Evolutionary conservation across 768 basidiomycete genomes (phyloP), one percentile per base, ranked within the genome.

Genomic region (Fistulinella prunicolor): DNA sequence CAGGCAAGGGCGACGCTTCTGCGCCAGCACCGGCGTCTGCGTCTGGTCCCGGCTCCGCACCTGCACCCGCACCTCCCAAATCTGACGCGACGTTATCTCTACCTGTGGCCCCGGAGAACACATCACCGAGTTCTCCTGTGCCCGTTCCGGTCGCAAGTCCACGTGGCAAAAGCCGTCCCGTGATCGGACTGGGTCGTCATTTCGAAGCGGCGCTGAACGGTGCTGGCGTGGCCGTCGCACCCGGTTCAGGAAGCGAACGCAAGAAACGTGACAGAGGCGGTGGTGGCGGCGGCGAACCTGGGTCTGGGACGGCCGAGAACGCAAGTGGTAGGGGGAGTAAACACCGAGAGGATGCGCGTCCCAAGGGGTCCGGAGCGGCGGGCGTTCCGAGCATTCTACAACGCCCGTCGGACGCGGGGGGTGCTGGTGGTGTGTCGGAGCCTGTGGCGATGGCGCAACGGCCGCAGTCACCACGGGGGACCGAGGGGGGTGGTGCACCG

Each of bases 201-300:
- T 83, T 89, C 44, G 85, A 87, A 55, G 85, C 81, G 7, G 87
- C 87, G 8, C 65, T 89, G 23, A 86, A 66, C 47, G 81, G 83
- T 0, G 80, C 81, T 1, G 82, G 81, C 6, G 79, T 81, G 4
- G 55, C 38, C 1, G 64, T 73, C n/a, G 59, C 51, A 3, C 49
- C 61, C 1, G 12, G 30, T 6, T 20, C 56, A 2, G 8, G 61
- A 10, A 53, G 60, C 28, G 68, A 73, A 21, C 62, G 69, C 17
- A 73, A 68, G 58, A 59, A 54, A 30, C 66, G 64, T 9, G 73
- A 71, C 56, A 70, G 58, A 12, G 13, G 30, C 30, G 30, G 51
- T n/a, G n/a, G n/a, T n/a, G n/a, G n/a, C n/a, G 65, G 65, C 8
- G 64, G 59, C 32, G 60, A 62, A 12, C 32, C 40, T 17, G 36